Conservation (phyloP, 306 rosid species). For the Gastrolobium bilobum region DNA sequence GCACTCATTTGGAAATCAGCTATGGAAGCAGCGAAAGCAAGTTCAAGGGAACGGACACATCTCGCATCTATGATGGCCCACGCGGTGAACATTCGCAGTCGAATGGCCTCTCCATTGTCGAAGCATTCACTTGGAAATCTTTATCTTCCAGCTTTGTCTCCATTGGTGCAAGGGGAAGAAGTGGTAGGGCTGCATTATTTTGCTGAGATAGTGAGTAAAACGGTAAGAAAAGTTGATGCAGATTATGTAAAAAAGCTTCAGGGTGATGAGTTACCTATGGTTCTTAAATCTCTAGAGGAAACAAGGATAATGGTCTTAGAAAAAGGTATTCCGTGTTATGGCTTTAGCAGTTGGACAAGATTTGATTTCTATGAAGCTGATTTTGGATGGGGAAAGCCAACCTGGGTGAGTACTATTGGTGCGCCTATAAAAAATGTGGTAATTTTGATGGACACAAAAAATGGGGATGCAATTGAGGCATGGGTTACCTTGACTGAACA, state of each 20-base stretch:
- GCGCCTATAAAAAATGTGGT: slow-evolving; percentile 5
- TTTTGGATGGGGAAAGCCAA: slow-evolving; percentile 62
- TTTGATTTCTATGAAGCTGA: slow-evolving; percentile 52
- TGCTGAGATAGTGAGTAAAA: neutral
- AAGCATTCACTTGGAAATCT: slow-evolving; percentile 32
- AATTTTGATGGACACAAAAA: slow-evolving; percentile 11
- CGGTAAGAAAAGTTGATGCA: neutral
- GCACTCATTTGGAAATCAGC: slow-evolving; percentile 39
- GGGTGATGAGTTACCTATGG: neutral
- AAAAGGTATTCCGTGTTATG: neutral
- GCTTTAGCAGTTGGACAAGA: slow-evolving; percentile 43
- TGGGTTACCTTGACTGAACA: slow-evolving; percentile 55
- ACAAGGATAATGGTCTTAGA: neutral
- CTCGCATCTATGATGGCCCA: slow-evolving; percentile 31
- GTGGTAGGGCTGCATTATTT: neutral
- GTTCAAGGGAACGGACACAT: too few relatives aligned
- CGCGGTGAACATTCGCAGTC: slow-evolving; percentile 39
- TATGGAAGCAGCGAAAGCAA: neutral
- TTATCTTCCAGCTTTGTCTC: neutral
- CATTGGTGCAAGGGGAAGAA: neutral
- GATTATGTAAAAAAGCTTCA: slow-evolving; percentile 12
- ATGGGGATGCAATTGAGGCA: slow-evolving; percentile 59
- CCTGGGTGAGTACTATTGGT: slow-evolving; percentile 49
- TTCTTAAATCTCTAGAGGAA: neutral
- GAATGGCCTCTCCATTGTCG: slow-evolving; percentile 25